Base-by-base conservation (phyloP, 1,284 basidiomycete species). In the Ceraceosorus bombacis region DNA sequence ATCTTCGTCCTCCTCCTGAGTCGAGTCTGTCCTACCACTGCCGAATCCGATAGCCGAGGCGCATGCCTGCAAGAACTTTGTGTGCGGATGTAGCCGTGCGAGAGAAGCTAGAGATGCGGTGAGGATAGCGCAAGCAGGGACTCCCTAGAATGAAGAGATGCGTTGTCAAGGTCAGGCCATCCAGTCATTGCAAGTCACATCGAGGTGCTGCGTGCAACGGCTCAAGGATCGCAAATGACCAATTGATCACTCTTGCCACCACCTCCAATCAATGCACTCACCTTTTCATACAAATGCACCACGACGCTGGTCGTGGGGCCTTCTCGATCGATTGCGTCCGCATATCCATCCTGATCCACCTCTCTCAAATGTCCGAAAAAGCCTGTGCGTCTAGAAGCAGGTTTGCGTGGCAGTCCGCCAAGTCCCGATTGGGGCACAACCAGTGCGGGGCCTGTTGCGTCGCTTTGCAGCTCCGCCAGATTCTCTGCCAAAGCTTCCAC, bases 221-320 rank as follows among this genome's bases (percentile, higher is more conserved):
- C 3, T 27, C 39, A 49, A 3, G 52, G 41, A 10, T 55, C 46
- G 49, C n/a, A 53, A 17, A 15, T 17, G 2, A n/a, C n/a, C 49
- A n/a, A 53, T 17, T 2, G n/a, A 53, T 17, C n/a, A 53, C 51
- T 17, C 51, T 17, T 53, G n/a, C 49, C 51, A n/a, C 2, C 15
- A 53, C n/a, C 37, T 51, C 12, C 17, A 49, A 57, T 4, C 8
- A 48, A 39, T 50, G 40, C 13, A 52, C 63, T 60, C 58, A 66
- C 71, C 50, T 66, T 71, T 10, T 63, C 65, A 59, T 74, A 74
- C 57, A 74, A 68, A 51, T 74, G 72, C 4, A 72, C 68, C 10
- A 74, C 68, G 37, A 74, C 58, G 39, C 64, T 57, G 13, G 63
- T 61, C n/a, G 39, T 48, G 5, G 50, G 12, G 9, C 62, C 51